Percentiles rank a stretch among this genome's conserved stretches.
Conservation (phyloP, 2,329 filamentous ascomycete genomes). For the Penicillium sp. region DNA sequence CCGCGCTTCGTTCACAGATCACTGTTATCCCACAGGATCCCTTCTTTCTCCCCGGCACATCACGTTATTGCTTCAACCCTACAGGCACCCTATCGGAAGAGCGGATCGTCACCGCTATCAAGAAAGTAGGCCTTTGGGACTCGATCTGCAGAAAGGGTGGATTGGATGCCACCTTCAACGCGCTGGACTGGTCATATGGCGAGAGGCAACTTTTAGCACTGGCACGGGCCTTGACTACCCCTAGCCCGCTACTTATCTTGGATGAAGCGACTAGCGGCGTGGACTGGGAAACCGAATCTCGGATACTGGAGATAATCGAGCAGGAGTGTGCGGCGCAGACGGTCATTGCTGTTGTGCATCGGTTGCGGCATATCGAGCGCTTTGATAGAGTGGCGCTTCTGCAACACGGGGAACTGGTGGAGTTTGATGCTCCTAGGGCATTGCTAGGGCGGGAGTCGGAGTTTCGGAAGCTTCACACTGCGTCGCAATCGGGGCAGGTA, state of each 20-base stretch:
- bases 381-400: constrained; percentile 16
- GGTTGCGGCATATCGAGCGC: constrained; percentile 9
- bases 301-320: not conserved
- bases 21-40: constrained; percentile 28
- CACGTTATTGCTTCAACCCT: constrained; percentile 47
- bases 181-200: constrained; percentile 45
- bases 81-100: constrained; percentile 32
- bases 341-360: not conserved
- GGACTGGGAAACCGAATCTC: constrained; percentile 19
- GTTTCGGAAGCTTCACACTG: not conserved
- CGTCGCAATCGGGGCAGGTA: not conserved
- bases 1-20: constrained; percentile 14
- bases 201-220: constrained; percentile 53
- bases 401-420: constrained; percentile 9
- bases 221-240: constrained; percentile 44
- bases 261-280: constrained; percentile 37
- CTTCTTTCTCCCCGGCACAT: constrained; percentile 20
- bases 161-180: constrained; percentile 36
- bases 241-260: constrained; percentile 28
- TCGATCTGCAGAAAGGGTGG: constrained; percentile 40
- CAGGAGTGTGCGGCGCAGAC: not conserved
- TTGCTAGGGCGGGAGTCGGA: constrained; percentile 4
- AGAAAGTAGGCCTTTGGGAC: constrained; percentile 47
- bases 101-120: constrained; percentile 44
- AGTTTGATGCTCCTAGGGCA: constrained; percentile 21